phyloP scores from a whole-genome alignment of 164 flowering plant species.

The Echeveria elegans region DNA sequence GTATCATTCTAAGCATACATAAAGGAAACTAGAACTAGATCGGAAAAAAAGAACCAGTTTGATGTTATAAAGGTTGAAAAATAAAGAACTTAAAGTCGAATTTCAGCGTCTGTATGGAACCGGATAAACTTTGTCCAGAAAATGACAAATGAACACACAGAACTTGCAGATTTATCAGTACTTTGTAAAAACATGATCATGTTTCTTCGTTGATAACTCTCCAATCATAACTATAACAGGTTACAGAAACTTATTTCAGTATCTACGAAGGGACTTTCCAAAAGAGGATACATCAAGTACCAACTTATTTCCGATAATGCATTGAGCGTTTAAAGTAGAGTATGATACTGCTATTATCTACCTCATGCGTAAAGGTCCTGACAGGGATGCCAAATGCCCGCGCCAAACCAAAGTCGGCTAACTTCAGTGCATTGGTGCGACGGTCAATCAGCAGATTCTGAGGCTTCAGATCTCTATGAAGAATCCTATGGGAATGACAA shows the following conservation, averaged over 20 bases:
- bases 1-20: background rate
- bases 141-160: background rate
- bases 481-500: constrained; percentile 94
- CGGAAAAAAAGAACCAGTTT: background rate
- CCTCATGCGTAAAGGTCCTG: constrained; percentile 97
- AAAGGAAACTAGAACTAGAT: too few species aligned
- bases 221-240: too few species aligned
- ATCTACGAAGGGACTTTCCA: background rate
- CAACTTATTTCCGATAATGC: background rate
- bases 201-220: background rate
- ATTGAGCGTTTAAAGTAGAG: background rate
- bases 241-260: too few species aligned
- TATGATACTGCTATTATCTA: constrained; percentile 10
- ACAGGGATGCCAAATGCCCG: constrained; percentile 98
- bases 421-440: constrained; percentile 73
- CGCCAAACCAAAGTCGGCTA: constrained; percentile 95
- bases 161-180: background rate
- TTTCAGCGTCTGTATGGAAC: background rate
- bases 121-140: background rate
- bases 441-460: constrained; percentile 91
- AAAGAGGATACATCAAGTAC: background rate
- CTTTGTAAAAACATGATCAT: background rate
- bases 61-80: background rate
- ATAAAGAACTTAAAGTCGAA: background rate
- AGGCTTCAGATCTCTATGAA: constrained; percentile 87